These are phyloP conservation scores for Stemphylium vesicarium DNA, from an alignment of 2,329 filamentous ascomycete species.

Conservation along the genomic window DNA sequence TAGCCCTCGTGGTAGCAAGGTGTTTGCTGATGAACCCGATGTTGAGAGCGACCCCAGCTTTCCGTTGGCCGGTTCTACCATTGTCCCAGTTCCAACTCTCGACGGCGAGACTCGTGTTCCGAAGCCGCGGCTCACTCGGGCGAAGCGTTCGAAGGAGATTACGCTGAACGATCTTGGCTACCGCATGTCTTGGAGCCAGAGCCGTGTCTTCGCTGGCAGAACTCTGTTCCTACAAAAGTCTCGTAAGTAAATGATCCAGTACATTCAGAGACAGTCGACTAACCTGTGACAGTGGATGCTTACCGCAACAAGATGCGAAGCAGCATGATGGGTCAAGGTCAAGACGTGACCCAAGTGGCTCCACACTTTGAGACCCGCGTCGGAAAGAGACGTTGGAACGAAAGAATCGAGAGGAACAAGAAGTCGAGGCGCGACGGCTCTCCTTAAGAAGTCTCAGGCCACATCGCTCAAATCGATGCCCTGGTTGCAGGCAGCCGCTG, in stretches of 20 bases:
- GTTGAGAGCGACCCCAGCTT: slow-evolving; percentile 54
- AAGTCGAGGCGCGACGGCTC: slow-evolving; percentile 48
- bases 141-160: slow-evolving; percentile 79
- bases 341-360: slow-evolving; percentile 74
- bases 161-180: slow-evolving; percentile 91
- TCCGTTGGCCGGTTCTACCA: slow-evolving; percentile 53
- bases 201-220: slow-evolving; percentile 84
- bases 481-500: slow-evolving; percentile 36
- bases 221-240: slow-evolving; percentile 90
- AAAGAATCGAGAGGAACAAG: slow-evolving; percentile 54
- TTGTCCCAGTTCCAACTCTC: slow-evolving; percentile 56
- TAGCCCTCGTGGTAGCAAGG: slow-evolving; percentile 74
- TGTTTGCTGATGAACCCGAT: slow-evolving; percentile 69
- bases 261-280: slow-evolving; percentile 14
- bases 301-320: slow-evolving; percentile 91
- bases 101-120: slow-evolving; percentile 79
- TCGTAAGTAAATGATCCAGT: slow-evolving; percentile 65
- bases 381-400: slow-evolving; percentile 72
- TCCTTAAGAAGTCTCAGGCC: slow-evolving; percentile 42
- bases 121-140: slow-evolving; percentile 75
- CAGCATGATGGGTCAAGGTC: slow-evolving; percentile 78
- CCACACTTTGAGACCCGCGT: slow-evolving; percentile 88
- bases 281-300: slow-evolving; percentile 73
- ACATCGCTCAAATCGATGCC: slow-evolving; percentile 32
- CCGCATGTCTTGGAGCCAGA: slow-evolving; percentile 96